These are phyloP conservation scores for Solidago caesia DNA, from an alignment of 129 eudicot species.

Conservation along the genomic window DNA sequence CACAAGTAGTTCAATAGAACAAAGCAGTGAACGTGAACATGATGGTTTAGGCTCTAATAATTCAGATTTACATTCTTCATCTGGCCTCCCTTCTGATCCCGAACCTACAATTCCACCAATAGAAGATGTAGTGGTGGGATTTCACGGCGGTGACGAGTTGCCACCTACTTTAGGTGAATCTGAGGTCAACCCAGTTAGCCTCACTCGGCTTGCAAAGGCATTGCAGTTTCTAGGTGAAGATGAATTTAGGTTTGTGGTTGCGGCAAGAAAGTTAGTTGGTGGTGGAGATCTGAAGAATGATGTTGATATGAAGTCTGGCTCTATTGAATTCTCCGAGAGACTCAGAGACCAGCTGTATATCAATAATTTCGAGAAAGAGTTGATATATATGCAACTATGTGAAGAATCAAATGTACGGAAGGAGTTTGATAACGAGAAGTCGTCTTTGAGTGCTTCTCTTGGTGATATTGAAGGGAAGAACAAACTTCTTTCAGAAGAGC, in stretches of 20 bases:
- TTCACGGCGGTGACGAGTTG: conserved; percentile 26
- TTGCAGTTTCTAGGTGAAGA: conserved; percentile 53
- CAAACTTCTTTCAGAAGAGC: conserved; percentile 55
- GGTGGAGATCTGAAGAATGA: conserved; percentile 20
- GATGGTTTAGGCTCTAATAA: conserved; percentile 32
- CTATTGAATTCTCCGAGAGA: conserved; percentile 42
- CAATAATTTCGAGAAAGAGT: conserved; percentile 52
- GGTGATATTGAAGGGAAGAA: conserved; percentile 46
- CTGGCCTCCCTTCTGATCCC: conserved; percentile 20
- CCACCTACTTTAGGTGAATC: conserved; percentile 28
- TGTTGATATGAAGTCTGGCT: conserved; percentile 25
- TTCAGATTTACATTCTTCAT: conserved; percentile 26
- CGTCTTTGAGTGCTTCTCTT: conserved; percentile 39
- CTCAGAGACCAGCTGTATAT: conserved; percentile 63
- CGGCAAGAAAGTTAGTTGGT: conserved; percentile 38
- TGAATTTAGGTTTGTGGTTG: conserved; percentile 50
- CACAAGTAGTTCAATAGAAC: conserved; percentile 25
- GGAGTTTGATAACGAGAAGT: conserved; percentile 45
- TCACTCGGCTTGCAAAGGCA: conserved; percentile 57
- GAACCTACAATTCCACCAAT: conserved; percentile 21
- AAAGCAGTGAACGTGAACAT: conserved; percentile 23
- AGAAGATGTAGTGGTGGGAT: conserved; percentile 24
- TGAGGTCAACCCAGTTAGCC: conserved; percentile 38
- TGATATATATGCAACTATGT: conserved; percentile 48
- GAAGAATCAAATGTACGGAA: conserved; percentile 41